Evolutionary conservation across 768 basidiomycete species (phyloP).

Genomic region (Russula ochroleuca): DNA sequence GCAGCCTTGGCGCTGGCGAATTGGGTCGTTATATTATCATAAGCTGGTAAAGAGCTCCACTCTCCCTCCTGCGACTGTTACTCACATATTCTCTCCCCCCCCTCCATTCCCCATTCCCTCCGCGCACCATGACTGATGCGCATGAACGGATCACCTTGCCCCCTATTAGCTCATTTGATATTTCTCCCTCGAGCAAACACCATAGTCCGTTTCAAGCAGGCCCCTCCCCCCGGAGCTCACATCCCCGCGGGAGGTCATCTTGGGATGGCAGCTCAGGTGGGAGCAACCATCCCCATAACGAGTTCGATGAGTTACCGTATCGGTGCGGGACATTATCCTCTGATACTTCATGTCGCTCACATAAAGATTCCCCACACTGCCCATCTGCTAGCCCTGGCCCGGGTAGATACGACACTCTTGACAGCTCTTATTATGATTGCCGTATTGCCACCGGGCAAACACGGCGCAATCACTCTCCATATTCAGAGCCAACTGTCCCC

Average conservation of each 20-base stretch:
- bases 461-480: conserved; percentile 14
- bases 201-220: neutral
- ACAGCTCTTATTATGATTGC: neutral
- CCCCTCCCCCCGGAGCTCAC: conserved; percentile 11
- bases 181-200: conserved; percentile 9
- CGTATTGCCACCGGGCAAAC: neutral
- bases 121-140: conserved; percentile 24
- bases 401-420: conserved; percentile 5
- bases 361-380: neutral
- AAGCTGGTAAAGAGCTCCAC: conserved; percentile 11
- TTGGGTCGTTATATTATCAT: conserved; percentile 18
- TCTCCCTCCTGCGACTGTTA: conserved; percentile 9
- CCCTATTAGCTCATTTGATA: conserved; percentile 22
- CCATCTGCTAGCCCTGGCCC: neutral
- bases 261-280: conserved; percentile 16
- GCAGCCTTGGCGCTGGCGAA: conserved; percentile 16
- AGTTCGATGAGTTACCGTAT: conserved; percentile 9
- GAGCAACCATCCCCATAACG: conserved; percentile 5
- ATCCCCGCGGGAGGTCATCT: conserved; percentile 7
- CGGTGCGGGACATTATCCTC: neutral
- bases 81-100: conserved; percentile 1
- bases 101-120: neutral
- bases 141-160: conserved; percentile 22
- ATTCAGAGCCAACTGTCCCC: conserved; percentile 16
- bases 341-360: neutral